Conservation (phyloP, 75 land plant genomes). For the Chamaecyparis obtusa region DNA sequence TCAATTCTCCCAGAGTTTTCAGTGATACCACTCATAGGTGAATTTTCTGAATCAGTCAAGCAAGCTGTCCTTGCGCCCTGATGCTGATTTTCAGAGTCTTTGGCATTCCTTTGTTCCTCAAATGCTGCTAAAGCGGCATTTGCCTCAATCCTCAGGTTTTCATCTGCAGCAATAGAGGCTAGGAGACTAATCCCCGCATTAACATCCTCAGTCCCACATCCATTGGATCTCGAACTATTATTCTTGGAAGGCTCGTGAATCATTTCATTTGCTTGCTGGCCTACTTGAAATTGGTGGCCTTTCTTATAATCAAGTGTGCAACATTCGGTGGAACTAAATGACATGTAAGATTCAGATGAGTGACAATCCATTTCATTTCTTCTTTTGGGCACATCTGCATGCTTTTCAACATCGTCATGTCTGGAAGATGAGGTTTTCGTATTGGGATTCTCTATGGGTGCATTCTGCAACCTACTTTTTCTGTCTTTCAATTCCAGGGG, state of each 20-base stretch:
- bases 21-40: conserved; percentile 11
- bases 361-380: conserved; percentile 15
- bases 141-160: conserved; percentile 16
- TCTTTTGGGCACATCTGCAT: not conserved
- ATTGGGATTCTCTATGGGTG: not conserved
- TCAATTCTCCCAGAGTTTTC: conserved; percentile 10
- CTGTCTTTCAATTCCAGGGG: not conserved
- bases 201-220: conserved; percentile 4
- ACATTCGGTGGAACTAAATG: conserved; percentile 13
- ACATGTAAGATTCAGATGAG: conserved; percentile 12
- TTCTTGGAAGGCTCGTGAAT: not conserved
- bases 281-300: not conserved
- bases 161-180: conserved; percentile 29
- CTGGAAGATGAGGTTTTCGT: conserved; percentile 1
- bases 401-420: not conserved
- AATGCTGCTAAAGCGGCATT: conserved; percentile 2
- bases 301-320: conserved; percentile 11
- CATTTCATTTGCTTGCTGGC: not conserved
- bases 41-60: conserved; percentile 12
- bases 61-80: not conserved
- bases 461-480: conserved; percentile 12
- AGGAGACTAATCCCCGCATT: conserved; percentile 23
- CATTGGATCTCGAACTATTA: not conserved
- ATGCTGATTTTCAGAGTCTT: conserved; percentile 1
- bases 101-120: not conserved